phyloP scores from a whole-genome alignment of 768 basidiomycete species.

The Fomitopsis pulvina region DNA sequence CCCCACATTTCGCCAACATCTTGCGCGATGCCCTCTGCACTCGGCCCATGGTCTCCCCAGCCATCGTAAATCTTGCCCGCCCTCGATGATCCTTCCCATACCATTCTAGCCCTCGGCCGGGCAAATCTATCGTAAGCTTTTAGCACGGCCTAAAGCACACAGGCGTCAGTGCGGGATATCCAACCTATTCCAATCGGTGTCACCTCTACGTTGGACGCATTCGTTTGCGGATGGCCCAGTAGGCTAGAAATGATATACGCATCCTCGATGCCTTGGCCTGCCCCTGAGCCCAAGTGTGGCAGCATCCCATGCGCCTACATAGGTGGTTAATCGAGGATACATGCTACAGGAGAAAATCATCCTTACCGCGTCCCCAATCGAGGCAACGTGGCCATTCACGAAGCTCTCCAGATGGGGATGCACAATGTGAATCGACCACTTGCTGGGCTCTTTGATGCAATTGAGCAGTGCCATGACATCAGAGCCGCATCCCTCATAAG shows the following conservation, averaged over 20 bases:
- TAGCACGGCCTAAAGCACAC: slow-evolving; percentile 34
- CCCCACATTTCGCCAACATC: slow-evolving; percentile 37
- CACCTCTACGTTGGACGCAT: slow-evolving; percentile 34
- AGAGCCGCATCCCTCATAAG: slow-evolving; percentile 39
- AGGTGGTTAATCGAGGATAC: neutral
- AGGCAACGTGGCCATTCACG: slow-evolving; percentile 37
- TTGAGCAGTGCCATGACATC: slow-evolving; percentile 36
- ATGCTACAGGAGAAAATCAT: neutral
- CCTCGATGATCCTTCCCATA: slow-evolving; percentile 34
- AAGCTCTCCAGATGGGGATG: slow-evolving; percentile 39
- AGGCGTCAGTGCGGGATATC: neutral
- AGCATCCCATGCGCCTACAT: slow-evolving; percentile 47
- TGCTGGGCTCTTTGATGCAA: slow-evolving; percentile 37
- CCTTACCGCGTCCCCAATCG: slow-evolving; percentile 44
- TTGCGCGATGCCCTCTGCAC: slow-evolving; percentile 24
- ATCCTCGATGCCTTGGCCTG: slow-evolving; percentile 57
- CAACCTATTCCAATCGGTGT: slow-evolving; percentile 4
- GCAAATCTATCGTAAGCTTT: slow-evolving; percentile 38
- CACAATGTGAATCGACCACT: slow-evolving; percentile 47
- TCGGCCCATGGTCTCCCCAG: slow-evolving; percentile 26
- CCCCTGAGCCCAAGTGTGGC: slow-evolving; percentile 53
- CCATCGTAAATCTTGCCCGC: slow-evolving; percentile 40
- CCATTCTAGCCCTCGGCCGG: slow-evolving; percentile 42
- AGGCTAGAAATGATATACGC: slow-evolving; percentile 40
- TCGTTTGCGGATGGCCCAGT: slow-evolving; percentile 37